Conservation (phyloP, 2,329 filamentous ascomycete species). For the Orbilia ellipsospora region DNA sequence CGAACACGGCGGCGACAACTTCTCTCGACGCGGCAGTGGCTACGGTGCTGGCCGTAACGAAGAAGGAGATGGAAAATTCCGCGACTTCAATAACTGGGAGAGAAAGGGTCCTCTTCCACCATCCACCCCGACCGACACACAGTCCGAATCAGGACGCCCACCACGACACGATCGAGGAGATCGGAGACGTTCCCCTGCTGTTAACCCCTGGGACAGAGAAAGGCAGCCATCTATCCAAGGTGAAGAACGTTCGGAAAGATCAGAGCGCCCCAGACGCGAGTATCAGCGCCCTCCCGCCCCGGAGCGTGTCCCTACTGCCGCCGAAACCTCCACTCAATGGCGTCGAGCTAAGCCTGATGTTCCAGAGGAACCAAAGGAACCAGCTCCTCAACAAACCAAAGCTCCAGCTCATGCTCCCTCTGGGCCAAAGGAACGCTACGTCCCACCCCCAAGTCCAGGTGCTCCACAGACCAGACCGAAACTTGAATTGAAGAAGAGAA, state of each 20-base stretch:
- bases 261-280: constrained; percentile 77
- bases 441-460: constrained; percentile 66
- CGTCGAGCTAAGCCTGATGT: constrained; percentile 88
- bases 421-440: constrained; percentile 69
- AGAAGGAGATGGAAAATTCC: constrained; percentile 77
- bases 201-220: constrained; percentile 72
- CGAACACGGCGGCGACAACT: constrained; percentile 67
- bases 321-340: constrained; percentile 95
- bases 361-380: constrained; percentile 59
- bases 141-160: constrained; percentile 69
- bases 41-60: constrained; percentile 71
- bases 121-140: constrained; percentile 65
- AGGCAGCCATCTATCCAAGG: constrained; percentile 78
- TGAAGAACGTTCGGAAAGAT: constrained; percentile 66
- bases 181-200: constrained; percentile 64
- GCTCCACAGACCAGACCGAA: constrained; percentile 76
- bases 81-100: constrained; percentile 92
- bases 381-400: constrained; percentile 64
- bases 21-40: constrained; percentile 74
- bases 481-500: constrained; percentile 88
- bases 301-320: constrained; percentile 82
- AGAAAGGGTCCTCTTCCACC: constrained; percentile 91
- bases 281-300: constrained; percentile 73
- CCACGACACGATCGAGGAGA: constrained; percentile 70
- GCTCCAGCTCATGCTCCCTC: constrained; percentile 67